Evolutionary conservation across 495 filamentous ascomycete genomes (phyloP), one percentile per base, ranked within the genome.

Genomic region (Annulohypoxylon bovei): DNA sequence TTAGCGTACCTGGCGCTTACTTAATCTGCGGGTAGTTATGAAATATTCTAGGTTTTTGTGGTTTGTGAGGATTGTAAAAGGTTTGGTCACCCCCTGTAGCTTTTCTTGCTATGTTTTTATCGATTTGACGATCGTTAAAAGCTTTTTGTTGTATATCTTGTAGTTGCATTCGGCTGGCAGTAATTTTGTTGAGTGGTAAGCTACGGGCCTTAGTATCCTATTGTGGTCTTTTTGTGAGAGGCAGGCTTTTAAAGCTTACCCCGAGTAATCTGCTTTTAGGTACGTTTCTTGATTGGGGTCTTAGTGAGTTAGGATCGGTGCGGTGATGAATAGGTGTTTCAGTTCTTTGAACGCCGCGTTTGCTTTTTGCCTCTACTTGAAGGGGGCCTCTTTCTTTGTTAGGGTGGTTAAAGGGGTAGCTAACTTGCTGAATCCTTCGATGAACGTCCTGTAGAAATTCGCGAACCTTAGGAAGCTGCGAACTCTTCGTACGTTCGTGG

Each of bases 81-180:
- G 39, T n/a, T 42, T 4, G 3, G 11, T 12, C 2, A 11, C 9
- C 4, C 33, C 33, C 9, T 46, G 2, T 5, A 46, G n/a, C 2
- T 49, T 1, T 2, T 3, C 20, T 8, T 23, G 8, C 33, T 14
- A 65, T 22, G 33, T 14, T 22, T 33, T n/a, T 11, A 56, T 35
- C 6, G 32, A 18, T 4, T 67, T 23, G 3, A 61, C 25, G 0
- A 61, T 67, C 0, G 35, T 32, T 7, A 67, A 20, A 2, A 67
- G 46, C 22, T 67, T 22, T n/a, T 67, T 67, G 9, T 67, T 22
- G 4, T 61, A 33, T 6, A 61, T 67, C n/a, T 67, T 8, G 33
- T 61, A 67, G 11, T 60, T 60, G 1, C 1, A 20, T 14, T 67
- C 22, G 0, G 46, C 8, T 12, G 9, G 2, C 1, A 6, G 0